Evolutionary conservation across 176 grass and related monocot genomes (phyloP).

Genomic region (Raddia guianensis): DNA sequence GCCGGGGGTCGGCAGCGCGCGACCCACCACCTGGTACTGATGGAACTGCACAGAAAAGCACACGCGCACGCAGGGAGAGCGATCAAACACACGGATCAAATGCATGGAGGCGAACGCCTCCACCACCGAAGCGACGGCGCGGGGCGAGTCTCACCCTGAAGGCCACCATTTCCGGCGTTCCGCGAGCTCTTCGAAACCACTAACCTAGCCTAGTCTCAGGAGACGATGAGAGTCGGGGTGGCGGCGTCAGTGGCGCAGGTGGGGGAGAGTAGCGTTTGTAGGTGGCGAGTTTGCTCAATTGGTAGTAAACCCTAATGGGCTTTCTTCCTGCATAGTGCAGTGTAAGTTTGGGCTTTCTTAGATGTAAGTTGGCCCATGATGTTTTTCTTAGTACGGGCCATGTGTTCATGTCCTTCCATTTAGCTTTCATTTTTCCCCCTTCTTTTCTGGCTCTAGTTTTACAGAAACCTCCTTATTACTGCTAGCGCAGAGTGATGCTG

Average conservation of each 20-base stretch:
- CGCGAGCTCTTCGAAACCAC: slow-evolving; percentile 24
- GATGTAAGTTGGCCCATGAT: not conserved
- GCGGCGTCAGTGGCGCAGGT: not conserved
- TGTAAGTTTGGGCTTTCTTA: not conserved
- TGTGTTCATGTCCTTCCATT: not conserved
- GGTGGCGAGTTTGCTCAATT: not conserved
- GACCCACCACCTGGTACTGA: slow-evolving; percentile 88
- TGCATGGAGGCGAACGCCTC: not conserved
- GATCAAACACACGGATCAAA: slow-evolving; percentile 27
- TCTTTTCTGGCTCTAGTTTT: no score
- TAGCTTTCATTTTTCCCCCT: not conserved
- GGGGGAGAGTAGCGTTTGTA: slow-evolving; percentile 17
- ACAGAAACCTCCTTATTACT: no score
- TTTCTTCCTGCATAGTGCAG: not conserved
- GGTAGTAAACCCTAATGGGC: slow-evolving; percentile 49
- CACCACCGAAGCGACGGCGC: not conserved
- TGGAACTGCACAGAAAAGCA: slow-evolving; percentile 56
- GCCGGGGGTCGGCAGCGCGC: slow-evolving; percentile 61
- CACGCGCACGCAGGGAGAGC: not conserved
- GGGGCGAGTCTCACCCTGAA: slow-evolving; percentile 39
- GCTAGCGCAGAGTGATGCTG: not conserved
- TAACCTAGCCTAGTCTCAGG: slow-evolving; percentile 29
- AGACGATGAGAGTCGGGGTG: slow-evolving; percentile 1
- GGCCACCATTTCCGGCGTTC: slow-evolving; percentile 49
- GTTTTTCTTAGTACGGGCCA: not conserved